Conservation (phyloP, 169 alveolate genomes). For the Cyclospora cayetanensis region DNA sequence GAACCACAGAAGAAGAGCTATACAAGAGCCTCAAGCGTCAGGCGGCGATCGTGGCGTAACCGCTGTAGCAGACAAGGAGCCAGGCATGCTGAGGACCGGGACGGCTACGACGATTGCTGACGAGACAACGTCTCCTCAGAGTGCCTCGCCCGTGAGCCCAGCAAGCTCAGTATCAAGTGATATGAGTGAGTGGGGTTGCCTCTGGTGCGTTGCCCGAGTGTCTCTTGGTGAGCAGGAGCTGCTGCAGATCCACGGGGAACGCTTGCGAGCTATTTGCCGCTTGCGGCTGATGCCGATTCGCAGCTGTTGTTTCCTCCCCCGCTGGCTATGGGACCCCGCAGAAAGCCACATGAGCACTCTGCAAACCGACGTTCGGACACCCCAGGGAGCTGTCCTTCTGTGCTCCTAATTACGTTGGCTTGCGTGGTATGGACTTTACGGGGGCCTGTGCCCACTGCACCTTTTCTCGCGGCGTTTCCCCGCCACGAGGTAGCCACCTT, state of each 20-base stretch:
- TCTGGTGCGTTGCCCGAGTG: neutral
- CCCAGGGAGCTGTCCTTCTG: neutral
- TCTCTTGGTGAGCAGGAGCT: neutral
- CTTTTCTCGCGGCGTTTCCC: too few species aligned
- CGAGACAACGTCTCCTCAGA: neutral
- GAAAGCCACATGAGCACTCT: neutral
- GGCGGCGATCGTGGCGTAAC: neutral
- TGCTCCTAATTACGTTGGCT: too few species aligned
- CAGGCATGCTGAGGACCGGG: neutral
- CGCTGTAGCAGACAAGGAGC: neutral
- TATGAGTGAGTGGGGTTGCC: neutral
- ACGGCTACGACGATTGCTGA: slow-evolving; percentile 7
- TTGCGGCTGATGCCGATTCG: neutral
- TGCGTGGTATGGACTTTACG: too few species aligned
- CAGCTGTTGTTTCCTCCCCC: slow-evolving; percentile 24
- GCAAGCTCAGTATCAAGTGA: neutral
- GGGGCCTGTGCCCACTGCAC: too few species aligned
- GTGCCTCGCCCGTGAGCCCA: neutral
- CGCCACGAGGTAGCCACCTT: too few species aligned
- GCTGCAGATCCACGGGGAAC: neutral
- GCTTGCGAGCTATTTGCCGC: slow-evolving; percentile 15
- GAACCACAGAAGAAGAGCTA: neutral
- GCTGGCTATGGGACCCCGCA: slow-evolving; percentile 8
- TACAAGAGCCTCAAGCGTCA: neutral
- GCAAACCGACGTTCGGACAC: neutral